These are phyloP conservation scores for Beauveria sp. DNA, from an alignment of 2,329 filamentous ascomycete genomes.

Conservation along the genomic window DNA sequence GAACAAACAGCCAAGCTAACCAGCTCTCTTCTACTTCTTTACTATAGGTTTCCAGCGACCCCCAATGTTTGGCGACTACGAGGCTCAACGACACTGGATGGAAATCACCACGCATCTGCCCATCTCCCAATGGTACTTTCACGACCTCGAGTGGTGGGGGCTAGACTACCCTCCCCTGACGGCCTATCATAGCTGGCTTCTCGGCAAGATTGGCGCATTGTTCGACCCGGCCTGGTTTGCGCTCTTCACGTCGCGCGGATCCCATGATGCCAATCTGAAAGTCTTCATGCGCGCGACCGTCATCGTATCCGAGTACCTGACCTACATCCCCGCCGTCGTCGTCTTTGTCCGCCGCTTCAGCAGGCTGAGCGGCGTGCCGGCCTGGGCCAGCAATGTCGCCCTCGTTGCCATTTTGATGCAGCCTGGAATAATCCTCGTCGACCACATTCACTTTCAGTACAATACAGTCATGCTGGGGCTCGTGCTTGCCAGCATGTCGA, in stretches of 20 bases:
- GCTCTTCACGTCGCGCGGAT: conserved; percentile 72
- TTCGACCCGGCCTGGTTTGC: conserved; percentile 85
- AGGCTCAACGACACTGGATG: conserved; percentile 99
- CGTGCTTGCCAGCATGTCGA: conserved; percentile 78
- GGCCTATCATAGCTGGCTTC: conserved; percentile 95
- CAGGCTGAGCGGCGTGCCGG: conserved; percentile 65
- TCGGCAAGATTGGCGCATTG: conserved; percentile 73
- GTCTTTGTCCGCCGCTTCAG: conserved; percentile 80
- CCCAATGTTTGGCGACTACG: conserved; percentile 94
- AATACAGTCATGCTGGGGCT: conserved; percentile 98
- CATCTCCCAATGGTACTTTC: conserved; percentile 93
- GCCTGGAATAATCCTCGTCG: conserved; percentile 80
- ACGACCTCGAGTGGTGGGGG: conserved; percentile 95
- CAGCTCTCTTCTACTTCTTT: conserved; percentile 6
- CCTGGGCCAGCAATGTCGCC: conserved; percentile 77
- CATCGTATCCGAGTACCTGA: conserved; percentile 80
- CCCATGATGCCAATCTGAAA: conserved; percentile 73
- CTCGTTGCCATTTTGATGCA: conserved; percentile 89
- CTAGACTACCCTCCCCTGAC: conserved; percentile 96
- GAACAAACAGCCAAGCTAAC: conserved; percentile 2
- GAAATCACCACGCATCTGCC: conserved; percentile 86
- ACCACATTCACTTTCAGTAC: conserved; percentile 96
- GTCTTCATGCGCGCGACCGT: conserved; percentile 95
- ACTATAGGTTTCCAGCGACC: conserved; percentile 63
- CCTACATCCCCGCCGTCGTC: conserved; percentile 78